phyloP scores from a whole-genome alignment of 2,329 filamentous ascomycete genomes.

The Colletotrichum noveboracense region DNA sequence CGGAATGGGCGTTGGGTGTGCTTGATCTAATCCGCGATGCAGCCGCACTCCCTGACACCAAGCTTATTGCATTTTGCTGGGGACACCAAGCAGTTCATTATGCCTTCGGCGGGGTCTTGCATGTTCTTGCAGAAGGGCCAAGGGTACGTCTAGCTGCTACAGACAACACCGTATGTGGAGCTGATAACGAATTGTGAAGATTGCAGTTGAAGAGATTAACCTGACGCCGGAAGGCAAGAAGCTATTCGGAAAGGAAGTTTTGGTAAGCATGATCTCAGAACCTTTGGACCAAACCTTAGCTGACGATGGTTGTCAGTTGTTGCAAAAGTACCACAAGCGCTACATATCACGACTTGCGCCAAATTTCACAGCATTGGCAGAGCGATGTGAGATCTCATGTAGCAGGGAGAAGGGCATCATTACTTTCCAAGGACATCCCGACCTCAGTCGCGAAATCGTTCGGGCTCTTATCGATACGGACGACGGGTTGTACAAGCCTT shows the following conservation, averaged over 20 bases:
- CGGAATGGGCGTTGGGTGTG: neutral
- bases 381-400: neutral
- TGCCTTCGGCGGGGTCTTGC: neutral
- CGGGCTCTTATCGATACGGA: neutral
- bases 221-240: neutral
- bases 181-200: neutral
- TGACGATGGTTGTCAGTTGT: neutral
- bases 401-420: neutral
- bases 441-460: neutral
- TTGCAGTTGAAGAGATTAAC: neutral
- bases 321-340: neutral
- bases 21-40: neutral
- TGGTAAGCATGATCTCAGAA: neutral
- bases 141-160: neutral
- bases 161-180: neutral
- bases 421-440: neutral
- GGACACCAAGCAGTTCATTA: neutral
- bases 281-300: rapidly evolving
- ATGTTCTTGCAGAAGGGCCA: neutral
- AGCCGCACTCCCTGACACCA: neutral
- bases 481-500: neutral
- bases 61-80: neutral
- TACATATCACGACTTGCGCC: neutral
- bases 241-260: neutral
- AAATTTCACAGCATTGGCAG: neutral